Evolutionary conservation across 108 stramenopile genomes (phyloP).

Genomic region (Skeletonema marinoi): DNA sequence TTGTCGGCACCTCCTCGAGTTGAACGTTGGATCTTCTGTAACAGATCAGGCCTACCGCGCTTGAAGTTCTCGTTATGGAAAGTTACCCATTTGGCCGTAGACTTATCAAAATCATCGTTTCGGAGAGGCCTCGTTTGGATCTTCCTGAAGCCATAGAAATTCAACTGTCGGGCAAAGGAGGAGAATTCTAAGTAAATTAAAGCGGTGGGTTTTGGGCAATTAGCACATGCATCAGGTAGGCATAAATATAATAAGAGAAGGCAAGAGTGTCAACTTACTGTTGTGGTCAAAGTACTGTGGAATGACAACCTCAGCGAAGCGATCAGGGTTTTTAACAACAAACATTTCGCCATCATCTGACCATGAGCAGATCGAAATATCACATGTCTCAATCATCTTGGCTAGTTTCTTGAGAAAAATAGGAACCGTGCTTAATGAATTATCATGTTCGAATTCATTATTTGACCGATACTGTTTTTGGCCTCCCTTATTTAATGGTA

Average conservation of each 20-base stretch:
- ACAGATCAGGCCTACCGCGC: constrained; percentile 74
- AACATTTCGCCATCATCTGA: constrained; percentile 84
- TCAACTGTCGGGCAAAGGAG: constrained; percentile 58
- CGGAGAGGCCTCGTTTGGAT: constrained; percentile 89
- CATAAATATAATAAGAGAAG: not conserved
- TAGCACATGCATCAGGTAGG: too few relatives aligned
- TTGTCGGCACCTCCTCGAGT: constrained; percentile 71
- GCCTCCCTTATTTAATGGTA: not conserved
- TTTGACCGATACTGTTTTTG: not conserved
- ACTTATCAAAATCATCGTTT: constrained; percentile 78
- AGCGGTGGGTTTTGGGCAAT: too few relatives aligned
- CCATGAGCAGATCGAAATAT: constrained; percentile 74
- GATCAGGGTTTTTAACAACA: constrained; percentile 83
- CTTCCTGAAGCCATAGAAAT: constrained; percentile 58
- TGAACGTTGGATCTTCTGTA: constrained; percentile 81
- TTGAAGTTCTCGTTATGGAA: constrained; percentile 92
- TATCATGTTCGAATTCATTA: not conserved
- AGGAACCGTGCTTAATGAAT: constrained; percentile 49
- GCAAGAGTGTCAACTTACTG: constrained; percentile 64
- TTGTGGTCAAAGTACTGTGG: constrained; percentile 92
- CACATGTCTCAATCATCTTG: constrained; percentile 86
- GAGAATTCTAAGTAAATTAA: constrained; percentile 20
- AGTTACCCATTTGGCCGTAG: constrained; percentile 76
- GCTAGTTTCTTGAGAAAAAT: constrained; percentile 89
- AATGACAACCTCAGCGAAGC: constrained; percentile 66